These are phyloP conservation scores for Eudorina sp. DNA, from an alignment of 139 green algal species.

Conservation along the genomic window DNA sequence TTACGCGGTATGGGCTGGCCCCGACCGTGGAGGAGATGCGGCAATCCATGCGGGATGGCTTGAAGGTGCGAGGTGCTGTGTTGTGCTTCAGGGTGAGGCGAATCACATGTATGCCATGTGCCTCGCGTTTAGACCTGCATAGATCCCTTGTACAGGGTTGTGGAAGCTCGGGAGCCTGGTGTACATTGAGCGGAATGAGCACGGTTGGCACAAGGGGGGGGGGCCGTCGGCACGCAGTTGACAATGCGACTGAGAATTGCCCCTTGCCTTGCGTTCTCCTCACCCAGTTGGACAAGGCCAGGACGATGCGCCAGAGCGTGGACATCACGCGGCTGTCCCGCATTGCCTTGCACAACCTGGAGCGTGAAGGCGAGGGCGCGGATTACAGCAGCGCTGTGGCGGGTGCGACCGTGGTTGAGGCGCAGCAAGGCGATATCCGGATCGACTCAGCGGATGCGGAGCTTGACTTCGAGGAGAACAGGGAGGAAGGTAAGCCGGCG, in stretches of 20 bases:
- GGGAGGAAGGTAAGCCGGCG: constrained; percentile 66
- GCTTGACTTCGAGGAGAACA: constrained; percentile 85
- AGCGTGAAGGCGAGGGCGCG: constrained; percentile 71
- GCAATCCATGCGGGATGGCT: constrained; percentile 35
- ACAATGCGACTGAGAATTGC: too few relatives aligned
- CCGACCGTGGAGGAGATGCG: constrained; percentile 36
- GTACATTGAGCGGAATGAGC: too few relatives aligned
- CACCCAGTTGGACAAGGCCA: constrained; percentile 44
- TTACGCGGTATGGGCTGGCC: constrained; percentile 63
- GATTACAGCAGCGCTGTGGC: constrained; percentile 67
- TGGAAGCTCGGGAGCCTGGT: too few relatives aligned
- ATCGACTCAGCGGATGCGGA: constrained; percentile 87
- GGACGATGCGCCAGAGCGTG: constrained; percentile 69
- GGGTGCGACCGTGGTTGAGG: constrained; percentile 59
- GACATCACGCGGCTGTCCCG: constrained; percentile 81
- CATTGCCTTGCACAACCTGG: constrained; percentile 85
- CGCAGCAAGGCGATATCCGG: constrained; percentile 75
- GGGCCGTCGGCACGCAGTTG: too few relatives aligned
- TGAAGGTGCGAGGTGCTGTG: constrained; percentile 1
- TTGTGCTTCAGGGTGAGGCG: too few relatives aligned
- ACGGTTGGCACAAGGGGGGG: too few relatives aligned
- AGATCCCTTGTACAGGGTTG: too few relatives aligned
- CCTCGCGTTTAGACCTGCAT: too few relatives aligned
- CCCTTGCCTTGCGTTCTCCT: too few relatives aligned
- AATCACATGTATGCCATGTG: too few relatives aligned